Conservation (phyloP, 2,329 filamentous ascomycete genomes). For the Curvularia hawaiiensis region DNA sequence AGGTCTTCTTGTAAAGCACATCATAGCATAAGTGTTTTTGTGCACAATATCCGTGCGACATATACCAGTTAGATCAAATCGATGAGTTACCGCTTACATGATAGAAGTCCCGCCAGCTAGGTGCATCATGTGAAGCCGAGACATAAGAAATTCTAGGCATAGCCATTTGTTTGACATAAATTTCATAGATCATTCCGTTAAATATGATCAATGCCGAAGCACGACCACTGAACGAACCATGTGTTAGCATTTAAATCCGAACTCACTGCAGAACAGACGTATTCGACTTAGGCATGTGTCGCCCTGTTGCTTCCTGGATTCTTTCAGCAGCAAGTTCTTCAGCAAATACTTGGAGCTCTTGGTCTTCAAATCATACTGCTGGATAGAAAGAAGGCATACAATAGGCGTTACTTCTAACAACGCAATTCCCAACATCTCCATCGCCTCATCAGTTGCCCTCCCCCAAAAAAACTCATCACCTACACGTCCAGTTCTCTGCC, state of each 20-base stretch:
- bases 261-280: background rate
- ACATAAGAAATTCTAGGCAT: background rate
- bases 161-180: background rate
- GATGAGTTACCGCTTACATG: background rate
- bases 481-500: slow-evolving; percentile 30
- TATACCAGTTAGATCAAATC: background rate
- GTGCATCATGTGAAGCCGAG: background rate
- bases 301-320: background rate
- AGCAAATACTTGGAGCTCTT: no score
- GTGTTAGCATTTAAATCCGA: background rate
- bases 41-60: background rate
- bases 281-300: background rate
- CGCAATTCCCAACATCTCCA: background rate
- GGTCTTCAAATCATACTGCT: background rate
- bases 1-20: slow-evolving; percentile 74
- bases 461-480: background rate
- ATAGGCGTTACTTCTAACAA: background rate
- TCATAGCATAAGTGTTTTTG: background rate
- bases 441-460: no score
- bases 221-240: background rate
- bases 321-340: background rate
- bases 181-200: background rate
- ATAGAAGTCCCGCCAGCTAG: background rate
- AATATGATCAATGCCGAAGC: background rate
- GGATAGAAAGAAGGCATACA: background rate